A percentile compares a stretch with the other conserved stretches of the same genome.
phyloP scores from a whole-genome alignment of 176 grass and related monocot genomes.

The Aechmea fasciata region DNA sequence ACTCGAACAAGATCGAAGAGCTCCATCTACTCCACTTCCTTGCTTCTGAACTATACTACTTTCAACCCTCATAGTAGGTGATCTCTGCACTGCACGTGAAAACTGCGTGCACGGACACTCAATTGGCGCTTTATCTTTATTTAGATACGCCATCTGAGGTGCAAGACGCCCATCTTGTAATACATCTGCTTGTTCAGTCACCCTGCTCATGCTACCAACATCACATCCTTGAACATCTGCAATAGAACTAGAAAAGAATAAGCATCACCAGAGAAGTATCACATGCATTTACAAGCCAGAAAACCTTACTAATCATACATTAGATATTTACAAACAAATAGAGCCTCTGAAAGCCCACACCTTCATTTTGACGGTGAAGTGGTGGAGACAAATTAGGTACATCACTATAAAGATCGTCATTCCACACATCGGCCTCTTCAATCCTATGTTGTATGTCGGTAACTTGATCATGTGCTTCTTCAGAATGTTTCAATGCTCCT shows the following conservation, averaged over 20 bases:
- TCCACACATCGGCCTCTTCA: conserved; percentile 15
- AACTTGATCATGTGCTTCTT: conserved; percentile 1
- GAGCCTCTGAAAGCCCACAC: background rate
- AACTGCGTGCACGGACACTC: background rate
- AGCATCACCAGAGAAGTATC: no score
- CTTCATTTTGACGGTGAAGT: conserved; percentile 4
- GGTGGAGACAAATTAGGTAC: conserved; percentile 15
- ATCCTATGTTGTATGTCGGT: background rate
- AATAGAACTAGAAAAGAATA: background rate
- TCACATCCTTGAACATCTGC: conserved; percentile 13
- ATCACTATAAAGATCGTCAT: conserved; percentile 5
- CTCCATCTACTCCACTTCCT: background rate
- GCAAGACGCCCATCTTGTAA: background rate
- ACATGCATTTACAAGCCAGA: no score
- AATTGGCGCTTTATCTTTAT: background rate
- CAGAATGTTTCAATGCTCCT: conserved; percentile 5
- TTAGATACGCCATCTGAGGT: background rate
- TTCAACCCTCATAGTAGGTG: background rate
- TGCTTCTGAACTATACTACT: background rate
- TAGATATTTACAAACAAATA: no score
- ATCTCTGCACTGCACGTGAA: background rate
- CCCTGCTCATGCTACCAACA: background rate
- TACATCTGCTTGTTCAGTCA: background rate
- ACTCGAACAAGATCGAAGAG: background rate
- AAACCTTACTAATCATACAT: no score